phyloP scores from a whole-genome alignment of 768 basidiomycete species.

The Lentinula sp. region DNA sequence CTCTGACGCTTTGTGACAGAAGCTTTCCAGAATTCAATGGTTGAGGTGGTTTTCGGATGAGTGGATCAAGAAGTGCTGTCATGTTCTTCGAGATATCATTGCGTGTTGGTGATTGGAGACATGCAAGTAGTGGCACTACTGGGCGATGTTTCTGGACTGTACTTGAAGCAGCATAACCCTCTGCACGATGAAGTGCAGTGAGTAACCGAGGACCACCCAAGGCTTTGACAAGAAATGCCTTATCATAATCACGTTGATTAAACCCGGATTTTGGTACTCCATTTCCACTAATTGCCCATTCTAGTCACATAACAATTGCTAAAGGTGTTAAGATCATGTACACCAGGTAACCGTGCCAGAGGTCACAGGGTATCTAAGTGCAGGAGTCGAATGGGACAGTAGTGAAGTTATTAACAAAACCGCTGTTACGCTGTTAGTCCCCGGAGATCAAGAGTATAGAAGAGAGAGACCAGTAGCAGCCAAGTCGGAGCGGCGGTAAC shows the following conservation, averaged over 20 bases:
- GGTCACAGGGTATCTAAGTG: no score
- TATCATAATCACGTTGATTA: conserved; percentile 2
- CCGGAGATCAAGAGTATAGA: no score
- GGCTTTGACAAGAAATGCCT: neutral
- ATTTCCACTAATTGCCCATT: neutral
- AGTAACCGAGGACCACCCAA: conserved; percentile 4
- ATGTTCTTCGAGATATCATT: neutral
- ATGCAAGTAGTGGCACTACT: neutral
- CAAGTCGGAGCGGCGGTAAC: no score
- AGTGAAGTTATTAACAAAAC: no score
- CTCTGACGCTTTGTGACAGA: no score
- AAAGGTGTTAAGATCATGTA: no score
- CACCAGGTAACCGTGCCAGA: no score
- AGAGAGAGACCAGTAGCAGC: no score
- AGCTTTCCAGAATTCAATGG: neutral
- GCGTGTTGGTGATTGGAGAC: neutral
- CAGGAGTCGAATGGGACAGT: no score
- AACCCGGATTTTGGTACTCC: neutral
- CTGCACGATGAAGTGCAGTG: neutral
- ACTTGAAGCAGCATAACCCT: neutral
- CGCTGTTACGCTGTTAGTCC: no score
- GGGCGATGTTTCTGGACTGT: neutral
- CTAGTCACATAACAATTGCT: neutral
- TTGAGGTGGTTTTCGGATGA: neutral
- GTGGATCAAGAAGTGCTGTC: neutral